Evolutionary conservation across 768 basidiomycete genomes (phyloP), one percentile per base, ranked within the genome.

Genomic region (Termitomyces sp.): DNA sequence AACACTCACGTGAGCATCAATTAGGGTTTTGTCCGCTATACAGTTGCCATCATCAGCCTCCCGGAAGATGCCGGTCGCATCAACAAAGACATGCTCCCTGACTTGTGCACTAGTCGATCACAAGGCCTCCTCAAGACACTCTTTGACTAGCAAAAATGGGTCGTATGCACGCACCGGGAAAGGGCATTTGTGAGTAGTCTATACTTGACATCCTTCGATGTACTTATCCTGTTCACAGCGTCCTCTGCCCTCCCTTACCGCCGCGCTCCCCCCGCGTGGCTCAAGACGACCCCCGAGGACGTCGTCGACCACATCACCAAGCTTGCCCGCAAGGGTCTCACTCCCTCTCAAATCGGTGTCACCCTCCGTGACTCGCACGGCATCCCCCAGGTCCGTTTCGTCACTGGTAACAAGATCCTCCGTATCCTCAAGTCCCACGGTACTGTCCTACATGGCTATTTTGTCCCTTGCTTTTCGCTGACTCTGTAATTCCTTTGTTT

Each of bases 101-200:
- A 34, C 12, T 35, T 35, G 46, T 44, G n/a, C 19, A 6, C 4
- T 0, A 1, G 28, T 43, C 5, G 42, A 28, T 40, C n/a, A 39
- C 10, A 16, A 25, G 40, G 19, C 41, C 62, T 66, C 68, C 64
- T 74, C 75, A 76, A 77, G 73, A 72, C 73, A 62, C 64, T 25
- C 58, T 59, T 61, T 66, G 16, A 57, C 51, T 73, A 77, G 60
- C 68, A 72, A 77, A 66, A 78, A 93, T 93, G 91, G 91, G 89
- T 91, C 93, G 94, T 72, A 94, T 97, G 93, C 96, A 98, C 85
- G 94, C 94, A 85, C 94, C 94, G 77, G 94, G 94, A 78, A 98
- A 98, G 93, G 96, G 95, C 84, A 97, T 98, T 82, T 91, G 90
- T 93, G 75, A 67, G 89, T 85, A 56, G 41, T 37, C 14, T 11